phyloP scores from a whole-genome alignment of 306 rosid genomes.

The Castanea crenata region DNA sequence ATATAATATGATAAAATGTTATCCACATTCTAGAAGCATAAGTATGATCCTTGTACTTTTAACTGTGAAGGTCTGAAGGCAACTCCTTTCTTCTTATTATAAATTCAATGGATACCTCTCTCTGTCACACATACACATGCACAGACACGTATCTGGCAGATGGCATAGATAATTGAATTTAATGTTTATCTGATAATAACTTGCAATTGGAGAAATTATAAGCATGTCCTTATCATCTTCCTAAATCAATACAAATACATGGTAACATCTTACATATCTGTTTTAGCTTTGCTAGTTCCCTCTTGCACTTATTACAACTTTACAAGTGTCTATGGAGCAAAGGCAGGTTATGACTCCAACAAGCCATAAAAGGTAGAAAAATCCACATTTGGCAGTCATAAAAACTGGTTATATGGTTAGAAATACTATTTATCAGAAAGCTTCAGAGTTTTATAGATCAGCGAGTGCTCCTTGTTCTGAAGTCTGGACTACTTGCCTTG shows the following conservation, averaged over 20 bases:
- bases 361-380: not conserved
- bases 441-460: not conserved
- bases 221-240: not conserved
- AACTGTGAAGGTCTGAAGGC: slow-evolving; percentile 25
- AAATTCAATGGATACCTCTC: slow-evolving; percentile 25
- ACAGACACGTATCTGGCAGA: not conserved
- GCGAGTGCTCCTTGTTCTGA: not conserved
- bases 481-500: not conserved
- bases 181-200: not conserved
- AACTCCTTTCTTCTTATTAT: slow-evolving; percentile 20
- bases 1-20: not conserved
- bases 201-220: not conserved
- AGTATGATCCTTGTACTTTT: slow-evolving; percentile 30
- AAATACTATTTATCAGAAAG: not conserved
- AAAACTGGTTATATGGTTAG: not conserved
- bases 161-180: not conserved
- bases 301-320: not conserved
- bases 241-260: not conserved
- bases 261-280: not conserved
- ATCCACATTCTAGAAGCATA: slow-evolving; percentile 1
- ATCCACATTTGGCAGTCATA: not conserved
- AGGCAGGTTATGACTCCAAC: not conserved
- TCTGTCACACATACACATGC: slow-evolving; percentile 1
- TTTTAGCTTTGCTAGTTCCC: not conserved
- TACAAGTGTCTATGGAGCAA: not conserved